These are phyloP conservation scores for Botrytis paeoniae DNA, from an alignment of 2,329 filamentous ascomycete species.

Conservation along the genomic window DNA sequence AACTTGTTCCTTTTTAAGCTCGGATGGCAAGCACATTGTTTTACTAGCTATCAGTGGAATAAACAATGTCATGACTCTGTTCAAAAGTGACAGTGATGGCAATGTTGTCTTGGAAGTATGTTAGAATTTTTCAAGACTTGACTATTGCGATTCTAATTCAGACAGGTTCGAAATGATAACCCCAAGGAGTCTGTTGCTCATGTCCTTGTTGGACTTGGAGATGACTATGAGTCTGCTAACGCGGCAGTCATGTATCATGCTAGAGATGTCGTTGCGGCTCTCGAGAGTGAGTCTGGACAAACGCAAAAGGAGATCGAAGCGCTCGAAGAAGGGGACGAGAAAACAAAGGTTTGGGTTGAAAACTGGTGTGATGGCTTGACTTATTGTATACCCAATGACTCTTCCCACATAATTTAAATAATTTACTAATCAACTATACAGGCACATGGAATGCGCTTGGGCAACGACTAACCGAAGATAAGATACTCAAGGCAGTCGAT, in stretches of 20 bases:
- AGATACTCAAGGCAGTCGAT: conserved; percentile 72
- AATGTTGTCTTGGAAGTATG: conserved; percentile 63
- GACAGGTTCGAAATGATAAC: conserved; percentile 66
- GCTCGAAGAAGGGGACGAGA: conserved; percentile 46
- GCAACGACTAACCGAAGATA: conserved; percentile 75
- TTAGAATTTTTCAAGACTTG: conserved; percentile 22
- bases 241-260: conserved; percentile 85
- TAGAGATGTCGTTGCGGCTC: conserved; percentile 57
- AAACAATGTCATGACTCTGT: conserved; percentile 64
- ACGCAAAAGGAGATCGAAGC: conserved; percentile 47
- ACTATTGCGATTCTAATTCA: conserved; percentile 4
- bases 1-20: conserved; percentile 71
- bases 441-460: conserved; percentile 93
- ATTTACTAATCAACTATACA: conserved; percentile 31
- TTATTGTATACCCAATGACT: conserved; percentile 57
- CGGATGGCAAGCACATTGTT: conserved; percentile 70
- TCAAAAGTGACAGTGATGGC: conserved; percentile 64
- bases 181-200: conserved; percentile 51
- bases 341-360: conserved; percentile 64
- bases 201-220: conserved; percentile 68
- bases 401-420: not conserved
- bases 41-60: conserved; percentile 75
- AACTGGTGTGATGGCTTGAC: conserved; percentile 91
- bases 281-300: conserved; percentile 45
- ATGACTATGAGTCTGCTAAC: conserved; percentile 71